Evolutionary conservation across 768 basidiomycete species (phyloP).

Genomic region (Pleurotus sapidus): DNA sequence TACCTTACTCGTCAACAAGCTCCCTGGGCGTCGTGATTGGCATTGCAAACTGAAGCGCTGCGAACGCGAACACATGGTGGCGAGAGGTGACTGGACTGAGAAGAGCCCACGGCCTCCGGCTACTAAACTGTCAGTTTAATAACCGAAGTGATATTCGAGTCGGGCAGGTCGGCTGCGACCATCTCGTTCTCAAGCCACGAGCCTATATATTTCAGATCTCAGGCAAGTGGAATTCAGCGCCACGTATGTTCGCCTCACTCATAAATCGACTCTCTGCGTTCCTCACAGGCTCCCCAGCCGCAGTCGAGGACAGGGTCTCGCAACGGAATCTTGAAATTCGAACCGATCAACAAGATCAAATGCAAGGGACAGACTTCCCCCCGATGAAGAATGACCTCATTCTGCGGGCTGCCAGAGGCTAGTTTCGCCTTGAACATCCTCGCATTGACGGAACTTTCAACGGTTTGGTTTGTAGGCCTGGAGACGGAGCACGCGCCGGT

Average conservation of each 20-base stretch:
- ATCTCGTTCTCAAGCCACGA: background rate
- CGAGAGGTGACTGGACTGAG: too few species aligned
- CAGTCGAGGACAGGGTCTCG: background rate
- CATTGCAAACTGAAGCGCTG: slow-evolving; percentile 23
- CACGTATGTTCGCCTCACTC: slow-evolving; percentile 7
- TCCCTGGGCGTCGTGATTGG: slow-evolving; percentile 55
- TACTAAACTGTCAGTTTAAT: background rate
- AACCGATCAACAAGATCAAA: slow-evolving; percentile 14
- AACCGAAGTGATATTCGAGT: background rate
- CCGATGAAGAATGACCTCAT: slow-evolving; percentile 84
- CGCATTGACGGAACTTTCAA: background rate
- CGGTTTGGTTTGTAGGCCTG: slow-evolving; percentile 49
- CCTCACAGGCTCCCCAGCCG: slow-evolving; percentile 8
- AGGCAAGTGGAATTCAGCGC: background rate
- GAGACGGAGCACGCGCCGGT: slow-evolving; percentile 90
- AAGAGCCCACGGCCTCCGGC: background rate
- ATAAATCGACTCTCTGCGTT: slow-evolving; percentile 5
- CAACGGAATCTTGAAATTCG: background rate
- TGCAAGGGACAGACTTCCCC: slow-evolving; percentile 50
- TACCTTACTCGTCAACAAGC: slow-evolving; percentile 61
- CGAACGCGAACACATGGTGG: too few species aligned
- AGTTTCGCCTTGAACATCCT: slow-evolving; percentile 11
- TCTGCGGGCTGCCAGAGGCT: slow-evolving; percentile 83
- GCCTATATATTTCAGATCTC: background rate
- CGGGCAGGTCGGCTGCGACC: background rate